These are phyloP conservation scores for Tilletiaria anomala DNA, from an alignment of 1,284 basidiomycete species.

Conservation along the genomic window DNA sequence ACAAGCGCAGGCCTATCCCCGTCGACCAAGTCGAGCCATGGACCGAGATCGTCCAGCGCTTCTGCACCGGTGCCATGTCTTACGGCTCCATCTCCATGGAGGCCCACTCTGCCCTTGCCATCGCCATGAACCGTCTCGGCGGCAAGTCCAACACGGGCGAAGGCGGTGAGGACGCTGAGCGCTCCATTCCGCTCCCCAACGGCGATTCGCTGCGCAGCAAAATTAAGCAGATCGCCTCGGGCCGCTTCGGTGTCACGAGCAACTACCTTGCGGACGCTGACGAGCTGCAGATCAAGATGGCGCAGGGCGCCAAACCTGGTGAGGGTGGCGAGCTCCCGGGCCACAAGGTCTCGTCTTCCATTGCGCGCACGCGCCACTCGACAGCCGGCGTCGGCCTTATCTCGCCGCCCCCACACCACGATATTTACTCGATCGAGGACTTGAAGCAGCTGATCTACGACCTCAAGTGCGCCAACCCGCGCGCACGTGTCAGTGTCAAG, in stretches of 20 bases:
- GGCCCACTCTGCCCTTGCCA: slow-evolving; percentile 17
- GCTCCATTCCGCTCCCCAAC: slow-evolving; percentile 34
- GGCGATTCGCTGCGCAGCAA: slow-evolving; percentile 36
- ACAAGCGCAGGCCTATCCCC: slow-evolving; percentile 27
- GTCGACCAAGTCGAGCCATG: slow-evolving; percentile 38
- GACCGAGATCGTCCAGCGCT: slow-evolving; percentile 37
- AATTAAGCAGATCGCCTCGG: slow-evolving; percentile 38
- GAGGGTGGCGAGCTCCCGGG: slow-evolving; percentile 37
- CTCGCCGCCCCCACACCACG: slow-evolving; percentile 33
- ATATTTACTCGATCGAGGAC: slow-evolving; percentile 38
- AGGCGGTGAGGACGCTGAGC: slow-evolving; percentile 36
- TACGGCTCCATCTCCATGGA: slow-evolving; percentile 38
- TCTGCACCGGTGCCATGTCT: slow-evolving; percentile 38
- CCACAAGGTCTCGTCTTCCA: slow-evolving; percentile 36
- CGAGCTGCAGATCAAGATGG: slow-evolving; percentile 38
- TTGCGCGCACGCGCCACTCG: slow-evolving; percentile 34
- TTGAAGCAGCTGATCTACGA: slow-evolving; percentile 37
- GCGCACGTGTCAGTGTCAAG: slow-evolving; percentile 32
- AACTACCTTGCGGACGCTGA: slow-evolving; percentile 35
- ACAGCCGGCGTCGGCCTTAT: slow-evolving; percentile 35
- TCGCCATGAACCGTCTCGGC: slow-evolving; percentile 36
- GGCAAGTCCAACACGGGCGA: slow-evolving; percentile 37
- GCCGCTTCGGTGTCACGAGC: slow-evolving; percentile 33
- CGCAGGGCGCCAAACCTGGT: slow-evolving; percentile 37
- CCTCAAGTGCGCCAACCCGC: slow-evolving; percentile 35